Evolutionary conservation across 306 rosid species (phyloP), one percentile per base, ranked within the genome.

Genomic region (Cucurbita maxima): DNA sequence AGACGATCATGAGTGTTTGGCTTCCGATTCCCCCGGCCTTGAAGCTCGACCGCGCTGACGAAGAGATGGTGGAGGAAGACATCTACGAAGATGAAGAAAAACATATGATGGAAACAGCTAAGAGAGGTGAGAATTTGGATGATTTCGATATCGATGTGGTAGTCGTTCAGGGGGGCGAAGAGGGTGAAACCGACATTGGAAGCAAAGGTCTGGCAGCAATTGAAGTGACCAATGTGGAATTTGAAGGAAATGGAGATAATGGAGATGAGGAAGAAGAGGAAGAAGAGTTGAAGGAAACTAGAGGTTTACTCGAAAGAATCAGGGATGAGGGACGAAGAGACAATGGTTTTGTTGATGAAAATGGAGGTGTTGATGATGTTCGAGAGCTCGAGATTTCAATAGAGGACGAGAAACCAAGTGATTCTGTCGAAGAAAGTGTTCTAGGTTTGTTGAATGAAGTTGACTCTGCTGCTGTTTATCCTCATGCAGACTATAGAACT

Each of bases 1-100:
- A 82, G 72, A 81, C 37, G 61, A 55, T 94, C 11, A 86, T 90
- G 98, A 82, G 80, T 36, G 83, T 71, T 77, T 76, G 91, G 76
- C 86, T 94, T 7, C 96, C 95, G 4, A 64, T 40, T 16, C 85
- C 87, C 71, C 58, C 60, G 1, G 72, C 66, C 18, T 50, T 22
- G 1, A 15, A 64, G 18, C 25, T 41, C 11, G 34, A 43, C 9
- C 54, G 16, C 18, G 57, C 10, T 30, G 36, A 43, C 7, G 20
- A 9, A 8, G 40, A 9, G 9, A 61, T 61, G 11, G 11, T 40
- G 9, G 73, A 58, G 8, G 80, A 77, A 20, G 75, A 64, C 73
- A 71, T 66, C 36, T 10, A 56, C 1, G 76, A 36, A 53, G 79
- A 52, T 51, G 61, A 73, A 36, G 72, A 61, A 5, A 53, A 1